phyloP scores from a whole-genome alignment of 208 protist species.

The Acanthamoeba triangularis region DNA sequence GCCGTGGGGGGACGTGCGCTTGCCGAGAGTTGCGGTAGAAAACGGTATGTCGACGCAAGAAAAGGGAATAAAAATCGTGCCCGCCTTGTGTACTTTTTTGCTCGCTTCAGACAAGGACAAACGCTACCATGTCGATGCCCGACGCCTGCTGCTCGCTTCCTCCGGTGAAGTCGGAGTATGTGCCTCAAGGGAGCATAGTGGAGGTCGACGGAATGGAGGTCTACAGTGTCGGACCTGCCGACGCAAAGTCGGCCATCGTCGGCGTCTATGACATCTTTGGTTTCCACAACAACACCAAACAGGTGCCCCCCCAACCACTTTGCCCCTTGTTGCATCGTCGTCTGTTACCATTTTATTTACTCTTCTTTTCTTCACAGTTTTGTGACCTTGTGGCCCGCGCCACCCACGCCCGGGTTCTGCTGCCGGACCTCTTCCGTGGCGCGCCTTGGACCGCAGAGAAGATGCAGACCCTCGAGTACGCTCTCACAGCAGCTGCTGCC shows the following conservation, averaged over 20 bases:
- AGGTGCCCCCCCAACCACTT: background rate
- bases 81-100: too few relatives aligned
- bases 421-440: conserved; percentile 8
- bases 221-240: background rate
- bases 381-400: background rate
- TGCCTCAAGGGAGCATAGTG: background rate
- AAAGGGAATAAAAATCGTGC: too few relatives aligned
- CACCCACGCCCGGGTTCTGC: conserved; percentile 3
- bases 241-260: background rate
- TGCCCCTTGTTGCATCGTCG: too few relatives aligned
- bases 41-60: too few relatives aligned
- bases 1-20: too few relatives aligned
- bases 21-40: too few relatives aligned
- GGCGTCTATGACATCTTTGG: conserved; percentile 36
- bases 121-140: conserved; percentile 19
- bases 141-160: background rate
- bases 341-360: too few relatives aligned
- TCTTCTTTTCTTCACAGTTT: background rate
- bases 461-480: background rate
- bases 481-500: too few relatives aligned
- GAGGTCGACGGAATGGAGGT: background rate
- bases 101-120: too few relatives aligned
- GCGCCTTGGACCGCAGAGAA: background rate
- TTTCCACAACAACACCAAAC: conserved; percentile 45
- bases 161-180: conserved; percentile 15